Base-by-base conservation (phyloP, 257 asterid species). In the Lycium ferocissimum region DNA sequence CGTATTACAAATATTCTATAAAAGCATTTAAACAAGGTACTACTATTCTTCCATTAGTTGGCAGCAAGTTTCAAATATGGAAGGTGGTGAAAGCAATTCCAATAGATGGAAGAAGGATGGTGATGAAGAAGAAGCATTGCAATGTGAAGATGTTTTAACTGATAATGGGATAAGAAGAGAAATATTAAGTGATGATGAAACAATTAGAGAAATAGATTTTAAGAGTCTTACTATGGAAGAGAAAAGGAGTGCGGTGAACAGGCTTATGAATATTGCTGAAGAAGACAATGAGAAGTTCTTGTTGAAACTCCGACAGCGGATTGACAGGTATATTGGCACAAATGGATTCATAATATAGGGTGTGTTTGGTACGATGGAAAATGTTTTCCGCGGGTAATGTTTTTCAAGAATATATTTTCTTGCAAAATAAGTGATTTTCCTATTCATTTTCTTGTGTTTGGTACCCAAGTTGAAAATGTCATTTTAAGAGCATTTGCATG, bases 261-360 rank as follows among this genome's bases (percentile, higher is more conserved):
- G 93, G 51, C 79, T 94, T 80, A 92, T 94, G 70, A 89, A 83
- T 10, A 88, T 76, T 57, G 93, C 92, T 1, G 97, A 93, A 18
- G 93, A 93, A 43, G 98, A 94, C 61, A 92, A 94, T 35, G 93
- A 94, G 84, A 91, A 88, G 88, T 93, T 94, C 87, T 81, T 94
- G 86, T 45, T 84, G 26, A 93, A 89, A 83, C 94, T 90, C 82
- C 87, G 90, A 75, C 87, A 92, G 56, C 88, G 97, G 18, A 81
- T 93, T 76, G 88, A 94, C 37, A 91, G 96, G 97, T 66, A 65
- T 26, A 4, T 40, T 26, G 12, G 12, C 45, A 33, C 17, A 49
- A 9, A 7, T 49, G 11, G 54, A 49, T 49, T 49, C 54, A 49
- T 2, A 49, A 49, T 49, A 26, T 26, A 26, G 33, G 33, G 33